phyloP scores from a whole-genome alignment of 2,329 filamentous ascomycete genomes.

The Tolypocladium sp. region DNA sequence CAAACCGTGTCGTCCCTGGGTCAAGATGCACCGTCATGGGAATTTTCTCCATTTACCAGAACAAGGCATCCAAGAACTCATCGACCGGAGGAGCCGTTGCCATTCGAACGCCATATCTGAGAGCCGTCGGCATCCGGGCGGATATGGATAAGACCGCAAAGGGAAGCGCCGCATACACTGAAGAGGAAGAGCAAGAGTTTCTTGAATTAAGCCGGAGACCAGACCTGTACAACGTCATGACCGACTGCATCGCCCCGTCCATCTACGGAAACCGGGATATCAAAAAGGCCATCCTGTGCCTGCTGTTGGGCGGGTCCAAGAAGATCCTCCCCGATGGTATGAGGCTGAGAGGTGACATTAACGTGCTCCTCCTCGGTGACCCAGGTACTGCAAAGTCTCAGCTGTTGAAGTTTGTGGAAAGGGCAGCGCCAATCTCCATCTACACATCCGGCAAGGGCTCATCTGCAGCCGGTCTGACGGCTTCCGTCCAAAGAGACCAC shows the following conservation, averaged over 20 bases:
- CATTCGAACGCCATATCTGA: conserved; percentile 88
- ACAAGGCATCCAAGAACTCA: conserved; percentile 74
- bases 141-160: conserved; percentile 86
- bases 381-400: conserved; percentile 98
- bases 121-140: conserved; percentile 84
- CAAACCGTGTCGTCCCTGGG: conserved; percentile 90
- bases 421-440: conserved; percentile 91
- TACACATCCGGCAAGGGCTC: conserved; percentile 99
- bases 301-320: conserved; percentile 90
- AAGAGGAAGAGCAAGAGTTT: conserved; percentile 97
- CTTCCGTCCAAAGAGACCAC: conserved; percentile 88
- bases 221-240: conserved; percentile 86
- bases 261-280: conserved; percentile 96
- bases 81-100: conserved; percentile 74
- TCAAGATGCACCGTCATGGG: conserved; percentile 93
- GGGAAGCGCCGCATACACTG: conserved; percentile 74
- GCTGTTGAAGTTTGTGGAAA: conserved; percentile 93
- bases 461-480: conserved; percentile 92
- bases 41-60: conserved; percentile 96
- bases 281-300: conserved; percentile 92
- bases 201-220: conserved; percentile 80
- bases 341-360: conserved; percentile 96
- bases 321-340: conserved; percentile 97
- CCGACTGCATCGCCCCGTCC: conserved; percentile 88
- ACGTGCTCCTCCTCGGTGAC: conserved; percentile 91